Evolutionary conservation across 768 basidiomycete genomes (phyloP).

Genomic region (Tulasnella sp.): DNA sequence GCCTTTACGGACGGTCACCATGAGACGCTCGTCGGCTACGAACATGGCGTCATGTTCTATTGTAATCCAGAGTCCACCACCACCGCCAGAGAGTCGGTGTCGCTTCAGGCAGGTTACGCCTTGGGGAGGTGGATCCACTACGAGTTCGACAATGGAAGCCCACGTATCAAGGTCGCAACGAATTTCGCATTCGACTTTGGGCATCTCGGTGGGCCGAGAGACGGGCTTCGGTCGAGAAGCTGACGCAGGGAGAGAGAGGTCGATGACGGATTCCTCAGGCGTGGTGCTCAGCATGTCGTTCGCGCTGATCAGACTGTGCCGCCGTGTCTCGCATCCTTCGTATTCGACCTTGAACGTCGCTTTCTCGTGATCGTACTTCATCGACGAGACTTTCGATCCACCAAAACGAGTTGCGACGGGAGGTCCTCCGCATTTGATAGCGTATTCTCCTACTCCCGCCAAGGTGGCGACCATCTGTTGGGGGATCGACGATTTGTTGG

Average conservation of each 20-base stretch:
- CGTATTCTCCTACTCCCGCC: slow-evolving; percentile 89
- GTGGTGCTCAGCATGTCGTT: slow-evolving; percentile 18
- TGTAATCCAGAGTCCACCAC: slow-evolving; percentile 91
- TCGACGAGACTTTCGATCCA: slow-evolving; percentile 53
- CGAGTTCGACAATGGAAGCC: slow-evolving; percentile 71
- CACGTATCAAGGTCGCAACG: slow-evolving; percentile 88
- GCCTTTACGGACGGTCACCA: slow-evolving; percentile 63
- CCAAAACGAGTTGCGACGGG: slow-evolving; percentile 82
- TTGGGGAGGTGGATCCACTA: slow-evolving; percentile 87
- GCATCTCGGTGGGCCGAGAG: slow-evolving; percentile 5
- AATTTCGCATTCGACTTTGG: slow-evolving; percentile 72
- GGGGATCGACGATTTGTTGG: slow-evolving; percentile 87
- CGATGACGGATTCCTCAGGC: slow-evolving; percentile 17
- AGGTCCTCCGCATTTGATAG: slow-evolving; percentile 91
- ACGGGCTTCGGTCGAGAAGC: neutral
- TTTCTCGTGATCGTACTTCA: slow-evolving; percentile 82
- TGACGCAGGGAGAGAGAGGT: neutral
- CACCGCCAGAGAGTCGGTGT: slow-evolving; percentile 73
- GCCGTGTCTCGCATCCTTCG: slow-evolving; percentile 40
- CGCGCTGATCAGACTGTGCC: slow-evolving; percentile 17
- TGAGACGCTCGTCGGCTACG: slow-evolving; percentile 62
- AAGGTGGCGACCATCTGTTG: slow-evolving; percentile 84
- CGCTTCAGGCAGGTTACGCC: slow-evolving; percentile 71
- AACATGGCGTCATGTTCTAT: slow-evolving; percentile 76
- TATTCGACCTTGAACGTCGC: slow-evolving; percentile 75